Evolutionary conservation across 2,329 filamentous ascomycete genomes (phyloP), one percentile per base, ranked within the genome.

Genomic region (Cordyceps javanica): DNA sequence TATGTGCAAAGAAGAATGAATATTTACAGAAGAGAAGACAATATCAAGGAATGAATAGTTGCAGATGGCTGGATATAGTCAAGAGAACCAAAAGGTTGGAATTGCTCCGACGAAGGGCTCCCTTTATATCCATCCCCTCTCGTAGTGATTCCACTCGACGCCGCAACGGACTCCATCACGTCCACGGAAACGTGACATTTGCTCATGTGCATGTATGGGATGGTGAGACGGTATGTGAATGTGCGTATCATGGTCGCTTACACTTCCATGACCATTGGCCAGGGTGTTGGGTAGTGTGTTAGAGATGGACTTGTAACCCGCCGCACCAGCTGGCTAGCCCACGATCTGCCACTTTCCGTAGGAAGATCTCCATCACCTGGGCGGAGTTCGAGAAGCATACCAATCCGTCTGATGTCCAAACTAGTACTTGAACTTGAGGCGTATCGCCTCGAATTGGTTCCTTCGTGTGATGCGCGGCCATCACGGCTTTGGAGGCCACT

Each of bases 151-250:
- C 19, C 11, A 34, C 16, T 14, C 19, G 36, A 53, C 34, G 50
- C 50, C 25, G 42, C 50, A 16, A 39, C 19, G 5, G 25, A 32
- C 28, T 53, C 25, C 38, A 53, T 23, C 36, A 30, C 19, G 38
- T 21, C 7, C n/a, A 19, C 38, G 52, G 41, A 38, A 46, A 46
- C 52, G 41, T 55, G 52, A 55, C 52, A 55, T 46, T 55, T 45
- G 16, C 14, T 16, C 21, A 36, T 45, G 52, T 7, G 14, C 41
- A 44, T 36, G 41, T 23, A 16, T 46, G 26, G 14, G 11, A 21
- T 53, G 36, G 50, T 45, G 39, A 55, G 41, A 55, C 23, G 41
- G 30, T 28, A 38, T 16, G 16, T 8, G 7, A 19, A 28, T 45
- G 21, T 16, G 41, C 41, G 41, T 39, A 55, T 54, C 52, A 19